Conservation (phyloP, 2,329 filamentous ascomycete species). For the Tetracladium maxilliforme region DNA sequence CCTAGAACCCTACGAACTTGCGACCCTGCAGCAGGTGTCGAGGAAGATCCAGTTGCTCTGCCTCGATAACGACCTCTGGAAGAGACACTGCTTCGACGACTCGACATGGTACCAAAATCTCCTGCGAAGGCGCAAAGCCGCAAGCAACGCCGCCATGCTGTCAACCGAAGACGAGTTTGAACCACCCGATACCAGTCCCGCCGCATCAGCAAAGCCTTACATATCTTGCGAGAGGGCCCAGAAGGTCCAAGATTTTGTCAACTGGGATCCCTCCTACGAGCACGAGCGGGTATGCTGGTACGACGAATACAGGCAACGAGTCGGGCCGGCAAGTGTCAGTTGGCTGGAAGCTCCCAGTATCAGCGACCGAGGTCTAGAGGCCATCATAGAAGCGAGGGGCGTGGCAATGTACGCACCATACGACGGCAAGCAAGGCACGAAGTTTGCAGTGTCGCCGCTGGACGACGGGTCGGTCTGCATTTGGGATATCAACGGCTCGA, state of each 20-base stretch:
- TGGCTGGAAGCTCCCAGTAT: constrained; percentile 58
- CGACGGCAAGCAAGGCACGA: constrained; percentile 32
- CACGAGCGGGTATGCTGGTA: constrained; percentile 70
- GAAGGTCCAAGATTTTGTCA: constrained; percentile 46
- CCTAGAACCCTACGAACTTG: constrained; percentile 49
- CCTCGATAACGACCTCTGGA: constrained; percentile 68
- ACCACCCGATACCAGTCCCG: constrained; percentile 7
- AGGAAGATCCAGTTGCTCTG: constrained; percentile 49
- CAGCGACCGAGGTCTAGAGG: constrained; percentile 22
- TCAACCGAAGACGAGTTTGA: not conserved
- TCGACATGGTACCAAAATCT: constrained; percentile 53
- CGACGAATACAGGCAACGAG: constrained; percentile 72
- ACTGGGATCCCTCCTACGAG: constrained; percentile 71
- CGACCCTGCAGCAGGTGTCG: constrained; percentile 55
- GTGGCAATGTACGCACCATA: constrained; percentile 50
- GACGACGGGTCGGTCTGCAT: constrained; percentile 80
- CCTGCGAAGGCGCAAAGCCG: constrained; percentile 23
- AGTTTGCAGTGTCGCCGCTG: constrained; percentile 59
- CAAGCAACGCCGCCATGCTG: not conserved
- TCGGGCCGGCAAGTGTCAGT: constrained; percentile 56
- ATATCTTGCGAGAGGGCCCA: constrained; percentile 17
- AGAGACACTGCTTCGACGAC: constrained; percentile 54
- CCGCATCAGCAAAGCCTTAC: constrained; percentile 13
- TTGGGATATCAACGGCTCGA: constrained; percentile 58
- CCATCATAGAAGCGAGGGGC: constrained; percentile 54